These are phyloP conservation scores for Magnaporthales sp. DNA, from an alignment of 2,329 filamentous ascomycete species.

Conservation along the genomic window DNA sequence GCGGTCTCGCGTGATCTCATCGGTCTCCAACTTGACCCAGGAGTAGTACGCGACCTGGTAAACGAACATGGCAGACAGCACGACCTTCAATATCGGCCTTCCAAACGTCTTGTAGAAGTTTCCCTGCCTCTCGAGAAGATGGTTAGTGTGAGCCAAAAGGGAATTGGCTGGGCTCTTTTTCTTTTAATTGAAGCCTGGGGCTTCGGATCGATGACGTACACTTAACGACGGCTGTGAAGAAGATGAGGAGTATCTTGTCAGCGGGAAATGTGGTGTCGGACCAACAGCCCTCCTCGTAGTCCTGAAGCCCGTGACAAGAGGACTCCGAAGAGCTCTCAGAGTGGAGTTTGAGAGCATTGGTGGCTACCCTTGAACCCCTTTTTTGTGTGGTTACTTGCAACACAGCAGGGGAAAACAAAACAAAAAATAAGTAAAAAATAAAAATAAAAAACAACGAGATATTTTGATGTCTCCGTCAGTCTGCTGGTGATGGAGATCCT, in stretches of 20 bases:
- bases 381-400: not conserved
- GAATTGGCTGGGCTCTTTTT: not conserved
- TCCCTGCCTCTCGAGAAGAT: conserved; percentile 28
- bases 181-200: not conserved
- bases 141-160: not conserved
- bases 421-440: too few relatives aligned
- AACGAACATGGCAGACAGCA: conserved; percentile 66
- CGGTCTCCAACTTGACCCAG: conserved; percentile 66
- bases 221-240: conserved; percentile 1
- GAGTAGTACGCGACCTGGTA: conserved; percentile 71
- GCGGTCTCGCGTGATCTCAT: conserved; percentile 55
- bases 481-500: not conserved
- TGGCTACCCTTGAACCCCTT: not conserved
- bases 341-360: not conserved
- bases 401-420: not conserved
- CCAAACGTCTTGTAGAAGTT: conserved; percentile 70
- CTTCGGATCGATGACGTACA: not conserved
- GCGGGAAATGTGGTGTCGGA: not conserved
- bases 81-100: conserved; percentile 63
- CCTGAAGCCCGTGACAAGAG: not conserved
- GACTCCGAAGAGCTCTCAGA: not conserved
- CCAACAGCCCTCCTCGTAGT: not conserved
- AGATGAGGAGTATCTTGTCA: not conserved
- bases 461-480: not conserved
- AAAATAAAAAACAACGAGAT: not conserved